Base-by-base conservation (phyloP, 139 green algal genomes). In the Asterochloris erici region DNA sequence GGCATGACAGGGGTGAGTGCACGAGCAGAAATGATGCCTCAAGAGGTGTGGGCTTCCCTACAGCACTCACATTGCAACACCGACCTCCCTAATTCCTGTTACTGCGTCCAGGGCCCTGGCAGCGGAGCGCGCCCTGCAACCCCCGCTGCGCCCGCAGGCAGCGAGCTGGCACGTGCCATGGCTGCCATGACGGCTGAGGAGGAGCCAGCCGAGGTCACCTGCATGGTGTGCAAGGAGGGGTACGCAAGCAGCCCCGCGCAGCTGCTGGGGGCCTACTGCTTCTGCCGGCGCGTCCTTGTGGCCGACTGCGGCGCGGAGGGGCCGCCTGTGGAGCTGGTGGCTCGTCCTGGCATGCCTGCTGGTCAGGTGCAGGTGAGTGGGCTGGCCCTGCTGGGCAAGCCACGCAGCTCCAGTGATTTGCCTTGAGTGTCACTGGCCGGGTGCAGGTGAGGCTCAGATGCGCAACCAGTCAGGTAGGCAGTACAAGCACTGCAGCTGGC, bases 211-310 rank as follows among this genome's bases (percentile, higher is more conserved):
- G 86, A 86, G 47, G 21, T 86, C 23, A 74, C 77, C 15, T 90
- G 85, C 79, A 89, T 94, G 87, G 90, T 94, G 24, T 90, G 87
- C 81, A 77, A 84, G 63, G 87, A 95, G 82, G 90, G 90, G 16
- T 94, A 94, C 79, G 77, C 38, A 12, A 62, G 88, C 14, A 81
- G 82, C 19, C 91, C 91, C 1, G 54, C 19, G 10, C 82, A 91
- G 68, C 81, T 91, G 4, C 77, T 95, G 1, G 90, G 87, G 1
- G 79, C 85, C 9, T 95, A 95, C 78, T 86, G 83, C 82, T 94
- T 88, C 81, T 84, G 81, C 79, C 89, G 88, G 78, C 38, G 38
- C 38, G 38, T 54, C 38, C 38, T 6, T 54, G 38, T 54, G 38
- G 38, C 38, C 38, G 38, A 54, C 38, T 54, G 38, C 38, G 38